phyloP scores from a whole-genome alignment of 2,329 filamentous ascomycete genomes.

The Sarocladium brachiariae region DNA sequence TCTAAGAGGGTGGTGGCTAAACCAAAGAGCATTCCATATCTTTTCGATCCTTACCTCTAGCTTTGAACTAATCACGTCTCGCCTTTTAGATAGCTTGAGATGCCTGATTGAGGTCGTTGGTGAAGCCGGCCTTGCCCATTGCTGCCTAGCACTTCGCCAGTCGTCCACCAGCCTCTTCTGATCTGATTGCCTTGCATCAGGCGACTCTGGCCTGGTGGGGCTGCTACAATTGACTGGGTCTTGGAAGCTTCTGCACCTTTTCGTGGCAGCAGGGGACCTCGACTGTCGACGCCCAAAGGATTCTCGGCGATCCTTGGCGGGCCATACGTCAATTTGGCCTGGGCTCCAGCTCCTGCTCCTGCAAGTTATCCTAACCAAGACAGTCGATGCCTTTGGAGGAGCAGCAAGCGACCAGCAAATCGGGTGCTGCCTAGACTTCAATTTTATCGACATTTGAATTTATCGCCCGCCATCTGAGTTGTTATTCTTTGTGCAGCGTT shows the following conservation, averaged over 20 bases:
- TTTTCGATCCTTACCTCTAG: not conserved
- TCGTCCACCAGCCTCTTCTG: not conserved
- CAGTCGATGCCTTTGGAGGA: too few relatives aligned
- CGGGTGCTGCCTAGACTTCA: not conserved
- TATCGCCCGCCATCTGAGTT: too few relatives aligned
- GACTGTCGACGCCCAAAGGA: not conserved
- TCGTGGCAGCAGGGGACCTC: slow-evolving; percentile 1
- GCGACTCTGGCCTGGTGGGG: not conserved
- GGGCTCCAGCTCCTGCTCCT: too few relatives aligned
- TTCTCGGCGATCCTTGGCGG: not conserved
- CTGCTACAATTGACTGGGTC: not conserved
- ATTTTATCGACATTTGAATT: too few relatives aligned
- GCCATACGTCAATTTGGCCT: not conserved
- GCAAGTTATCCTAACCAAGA: too few relatives aligned
- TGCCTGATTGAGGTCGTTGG: too few relatives aligned
- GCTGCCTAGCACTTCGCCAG: not conserved
- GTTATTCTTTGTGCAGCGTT: too few relatives aligned
- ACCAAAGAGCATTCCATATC: slow-evolving; percentile 2
- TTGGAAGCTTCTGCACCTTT: slow-evolving; percentile 1
- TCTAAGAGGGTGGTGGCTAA: too few relatives aligned
- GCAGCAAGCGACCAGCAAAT: too few relatives aligned
- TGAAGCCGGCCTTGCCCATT: too few relatives aligned
- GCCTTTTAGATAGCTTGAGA: too few relatives aligned
- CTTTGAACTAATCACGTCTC: not conserved
- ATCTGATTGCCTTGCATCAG: slow-evolving; percentile 4